These are phyloP conservation scores for Abrus precatorius DNA, from an alignment of 306 rosid genomes.

Conservation along the genomic window DNA sequence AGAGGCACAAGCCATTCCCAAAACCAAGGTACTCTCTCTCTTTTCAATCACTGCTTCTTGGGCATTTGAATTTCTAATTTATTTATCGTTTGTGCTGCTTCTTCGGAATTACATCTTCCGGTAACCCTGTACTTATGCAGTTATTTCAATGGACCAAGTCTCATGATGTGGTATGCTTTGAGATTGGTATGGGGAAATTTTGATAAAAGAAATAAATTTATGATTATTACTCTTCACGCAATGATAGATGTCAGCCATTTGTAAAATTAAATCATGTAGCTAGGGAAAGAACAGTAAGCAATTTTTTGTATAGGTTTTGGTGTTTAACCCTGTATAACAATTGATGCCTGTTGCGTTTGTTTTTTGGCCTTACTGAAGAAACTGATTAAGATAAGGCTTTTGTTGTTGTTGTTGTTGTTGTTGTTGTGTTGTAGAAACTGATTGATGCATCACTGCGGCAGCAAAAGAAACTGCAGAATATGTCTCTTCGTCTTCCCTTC, in stretches of 20 bases:
- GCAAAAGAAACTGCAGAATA: conserved; percentile 83
- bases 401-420: conserved; percentile 40
- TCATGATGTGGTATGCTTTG: not conserved
- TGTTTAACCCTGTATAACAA: conserved; percentile 14
- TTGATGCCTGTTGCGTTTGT: conserved; percentile 31
- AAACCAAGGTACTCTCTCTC: conserved; percentile 67
- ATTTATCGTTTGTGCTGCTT: too few relatives aligned
- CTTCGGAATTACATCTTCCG: not conserved
- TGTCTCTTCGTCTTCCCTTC: conserved; percentile 67
- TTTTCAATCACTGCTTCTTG: not conserved
- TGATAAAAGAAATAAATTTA: not conserved
- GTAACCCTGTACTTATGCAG: not conserved
- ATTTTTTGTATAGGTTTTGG: not conserved
- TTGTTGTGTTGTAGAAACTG: conserved; percentile 64
- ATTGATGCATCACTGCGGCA: conserved; percentile 73
- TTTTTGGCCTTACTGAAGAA: conserved; percentile 60
- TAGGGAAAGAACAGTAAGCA: not conserved
- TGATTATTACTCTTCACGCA: not conserved
- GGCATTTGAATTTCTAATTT: too few relatives aligned
- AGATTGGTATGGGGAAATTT: conserved; percentile 5
- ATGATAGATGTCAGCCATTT: not conserved
- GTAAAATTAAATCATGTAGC: not conserved
- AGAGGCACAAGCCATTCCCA: conserved; percentile 85
- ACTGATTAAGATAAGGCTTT: conserved; percentile 43
- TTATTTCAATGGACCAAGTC: conserved; percentile 16